A percentile compares a stretch with the other conserved stretches of the same genome.
Conservation (phyloP, 2,329 filamentous ascomycete genomes). For the Geosmithia morbida region DNA sequence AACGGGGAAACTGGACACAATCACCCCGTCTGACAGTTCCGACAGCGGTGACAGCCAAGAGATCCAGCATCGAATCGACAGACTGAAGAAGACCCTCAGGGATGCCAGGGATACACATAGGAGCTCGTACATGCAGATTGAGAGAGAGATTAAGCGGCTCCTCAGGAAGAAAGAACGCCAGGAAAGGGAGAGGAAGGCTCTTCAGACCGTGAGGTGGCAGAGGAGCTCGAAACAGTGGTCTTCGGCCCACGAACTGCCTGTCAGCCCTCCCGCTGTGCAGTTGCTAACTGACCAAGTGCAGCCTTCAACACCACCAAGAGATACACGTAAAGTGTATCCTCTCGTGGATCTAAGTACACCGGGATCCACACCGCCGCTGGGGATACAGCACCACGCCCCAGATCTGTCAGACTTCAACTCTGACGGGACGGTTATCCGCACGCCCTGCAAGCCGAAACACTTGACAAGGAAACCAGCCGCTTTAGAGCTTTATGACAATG, state of each 20-base stretch:
- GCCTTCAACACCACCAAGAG: neutral
- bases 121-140: conserved; percentile 28
- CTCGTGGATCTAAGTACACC: conserved; percentile 6
- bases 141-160: conserved; percentile 22
- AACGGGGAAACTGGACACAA: conserved; percentile 35
- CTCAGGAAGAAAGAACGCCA: conserved; percentile 20
- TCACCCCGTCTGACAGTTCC: conserved; percentile 34
- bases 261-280: too few species aligned
- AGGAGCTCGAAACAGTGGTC: conserved; percentile 33
- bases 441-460: conserved; percentile 12
- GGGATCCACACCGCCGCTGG: neutral
- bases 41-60: conserved; percentile 18
- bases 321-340: neutral
- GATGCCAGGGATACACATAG: conserved; percentile 18
- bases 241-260: conserved; percentile 28
- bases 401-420: neutral
- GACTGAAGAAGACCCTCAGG: conserved; percentile 16
- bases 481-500: conserved; percentile 16
- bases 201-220: conserved; percentile 20
- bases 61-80: conserved; percentile 15
- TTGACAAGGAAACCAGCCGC: conserved; percentile 6
- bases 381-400: neutral
- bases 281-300: neutral
- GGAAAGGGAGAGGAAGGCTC: conserved; percentile 8
- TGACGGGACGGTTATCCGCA: conserved; percentile 21